phyloP scores from a whole-genome alignment of 148 eudicot species.

The Rhododendron ovatum region DNA sequence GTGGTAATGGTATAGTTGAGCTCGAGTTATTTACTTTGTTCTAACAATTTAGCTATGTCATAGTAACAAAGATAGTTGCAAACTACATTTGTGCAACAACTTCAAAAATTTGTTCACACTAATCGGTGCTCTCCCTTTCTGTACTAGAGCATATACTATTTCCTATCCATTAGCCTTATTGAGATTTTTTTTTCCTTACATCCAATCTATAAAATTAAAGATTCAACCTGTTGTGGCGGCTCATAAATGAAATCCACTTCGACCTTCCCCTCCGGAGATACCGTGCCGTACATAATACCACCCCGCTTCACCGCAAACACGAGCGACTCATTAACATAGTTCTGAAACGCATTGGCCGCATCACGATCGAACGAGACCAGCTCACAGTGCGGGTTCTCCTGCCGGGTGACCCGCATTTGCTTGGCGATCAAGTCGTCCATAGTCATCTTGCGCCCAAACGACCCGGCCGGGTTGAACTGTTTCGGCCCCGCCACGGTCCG shows the following conservation, averaged over 20 bases:
- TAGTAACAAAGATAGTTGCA: no score
- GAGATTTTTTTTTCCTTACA: not conserved
- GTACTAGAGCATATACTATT: not conserved
- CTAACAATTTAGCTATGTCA: no score
- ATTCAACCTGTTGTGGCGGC: constrained; percentile 67
- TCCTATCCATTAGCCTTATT: not conserved
- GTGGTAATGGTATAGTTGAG: not conserved
- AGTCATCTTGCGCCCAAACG: constrained; percentile 89
- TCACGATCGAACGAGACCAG: constrained; percentile 83
- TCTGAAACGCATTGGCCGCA: constrained; percentile 78
- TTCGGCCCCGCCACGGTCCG: constrained; percentile 47
- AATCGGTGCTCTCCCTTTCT: not conserved
- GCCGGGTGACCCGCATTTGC: constrained; percentile 72
- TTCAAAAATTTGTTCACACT: not conserved
- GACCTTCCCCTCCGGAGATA: constrained; percentile 60
- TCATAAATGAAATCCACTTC: constrained; percentile 90
- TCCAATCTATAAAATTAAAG: not conserved
- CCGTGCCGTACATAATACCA: constrained; percentile 91
- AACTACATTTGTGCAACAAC: not conserved
- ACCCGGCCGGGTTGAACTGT: constrained; percentile 55
- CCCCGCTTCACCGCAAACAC: constrained; percentile 81
- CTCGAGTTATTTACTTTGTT: no score
- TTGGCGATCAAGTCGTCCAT: constrained; percentile 89
- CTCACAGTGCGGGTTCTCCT: constrained; percentile 74
- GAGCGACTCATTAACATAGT: constrained; percentile 64